A percentile compares a stretch with the other conserved stretches of the same genome.
These are phyloP conservation scores for Yamadazyma sp. DNA, from an alignment of 1,139 yeast species.

Conservation along the genomic window DNA sequence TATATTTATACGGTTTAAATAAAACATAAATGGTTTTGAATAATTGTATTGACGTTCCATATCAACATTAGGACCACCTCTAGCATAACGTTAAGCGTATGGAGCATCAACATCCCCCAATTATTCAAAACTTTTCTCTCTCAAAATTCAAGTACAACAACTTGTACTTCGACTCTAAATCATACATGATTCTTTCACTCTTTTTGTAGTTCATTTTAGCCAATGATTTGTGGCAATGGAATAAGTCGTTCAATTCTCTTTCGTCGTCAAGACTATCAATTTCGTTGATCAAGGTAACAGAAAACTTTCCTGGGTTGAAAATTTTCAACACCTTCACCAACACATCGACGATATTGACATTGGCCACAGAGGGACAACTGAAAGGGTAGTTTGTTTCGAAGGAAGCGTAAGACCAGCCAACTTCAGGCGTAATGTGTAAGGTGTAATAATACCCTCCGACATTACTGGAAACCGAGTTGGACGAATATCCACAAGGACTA, in stretches of 20 bases:
- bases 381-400: conserved; percentile 84
- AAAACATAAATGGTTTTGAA: conserved; percentile 6
- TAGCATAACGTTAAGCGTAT: conserved; percentile 13
- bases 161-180: conserved; percentile 51
- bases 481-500: conserved; percentile 94
- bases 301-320: conserved; percentile 76
- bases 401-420: conserved; percentile 93
- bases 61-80: conserved; percentile 18
- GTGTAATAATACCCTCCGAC: conserved; percentile 75
- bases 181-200: conserved; percentile 70
- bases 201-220: conserved; percentile 56
- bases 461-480: conserved; percentile 67
- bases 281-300: conserved; percentile 64
- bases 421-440: conserved; percentile 91
- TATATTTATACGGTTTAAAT: not conserved
- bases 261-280: conserved; percentile 15
- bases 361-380: conserved; percentile 19
- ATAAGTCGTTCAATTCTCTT: conserved; percentile 23
- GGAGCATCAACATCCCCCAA: conserved; percentile 19
- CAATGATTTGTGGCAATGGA: conserved; percentile 30
- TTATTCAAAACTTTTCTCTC: conserved; percentile 16
- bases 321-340: conserved; percentile 58
- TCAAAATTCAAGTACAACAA: conserved; percentile 50
- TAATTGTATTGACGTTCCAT: conserved; percentile 15
- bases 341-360: conserved; percentile 50